Base-by-base conservation (phyloP, 371 early-diverging fungal species). In the Mucor ambiguus region DNA sequence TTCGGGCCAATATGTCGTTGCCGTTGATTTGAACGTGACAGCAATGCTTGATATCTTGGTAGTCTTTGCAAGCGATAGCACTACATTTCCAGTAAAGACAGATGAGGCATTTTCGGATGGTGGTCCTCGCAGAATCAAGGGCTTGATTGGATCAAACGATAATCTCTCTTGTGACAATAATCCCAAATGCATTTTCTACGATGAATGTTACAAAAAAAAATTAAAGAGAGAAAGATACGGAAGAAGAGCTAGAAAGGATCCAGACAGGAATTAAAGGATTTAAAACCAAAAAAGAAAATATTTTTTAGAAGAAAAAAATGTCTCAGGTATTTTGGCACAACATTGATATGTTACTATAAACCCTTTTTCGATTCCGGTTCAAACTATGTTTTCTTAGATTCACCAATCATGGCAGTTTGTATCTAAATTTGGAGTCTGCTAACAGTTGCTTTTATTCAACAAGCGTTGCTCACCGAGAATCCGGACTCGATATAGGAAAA, bases 1-100 rank as follows among this genome's bases (percentile, higher is more conserved):
- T 76, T 81, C 81, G 6, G 81, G 81, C 81, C 81, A 81, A 61
- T 78, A 78, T n/a, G 81, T 81, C 20, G 73, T 76, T 0, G 75
- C 76, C 0, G 68, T 71, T n/a, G 71, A 75, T 58, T 76, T 74
- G 41, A 81, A 67, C 7, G 72, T 71, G 46, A 78, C 81, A 30
- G 70, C 63, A 24, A 81, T 75, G 26, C 61, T 70, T 3, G 67
- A 61, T n/a, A 81, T 69, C 32, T 76, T 78, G 20, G 77, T 78
- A 26, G 77, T 12, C 38, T 68, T 74, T 7, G 75, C 55, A 38
- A 81, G 68, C 30, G 74, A 68, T 3, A 81, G 58, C 28, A 81
- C 70, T 18, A 81, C 75, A 61, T 71, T 81, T 33, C 78, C 78
- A 0, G 73, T 70, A 48, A 81, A 78, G 1, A 78, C 78, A 4